Conservation (phyloP, 2,329 filamentous ascomycete genomes). For the Sporothrix brasiliensis region DNA sequence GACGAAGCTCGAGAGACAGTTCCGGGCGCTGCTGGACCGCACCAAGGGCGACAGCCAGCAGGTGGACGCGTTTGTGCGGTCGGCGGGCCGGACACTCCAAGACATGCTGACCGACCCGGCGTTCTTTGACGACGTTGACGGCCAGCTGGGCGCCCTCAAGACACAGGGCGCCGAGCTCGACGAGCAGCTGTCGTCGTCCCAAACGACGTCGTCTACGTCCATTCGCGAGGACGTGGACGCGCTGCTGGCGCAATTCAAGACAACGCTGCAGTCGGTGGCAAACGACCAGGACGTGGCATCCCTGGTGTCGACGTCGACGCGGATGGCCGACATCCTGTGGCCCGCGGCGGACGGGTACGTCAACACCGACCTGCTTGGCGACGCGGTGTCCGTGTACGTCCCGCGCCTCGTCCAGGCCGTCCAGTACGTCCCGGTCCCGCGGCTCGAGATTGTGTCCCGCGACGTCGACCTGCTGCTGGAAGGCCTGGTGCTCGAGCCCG, state of each 20-base stretch:
- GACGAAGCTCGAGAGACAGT: conserved; percentile 70
- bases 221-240: conserved; percentile 73
- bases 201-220: conserved; percentile 40
- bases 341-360: conserved; percentile 67
- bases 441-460: conserved; percentile 83
- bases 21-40: conserved; percentile 67
- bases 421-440: conserved; percentile 86
- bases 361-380: conserved; percentile 63
- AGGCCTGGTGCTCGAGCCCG: conserved; percentile 87
- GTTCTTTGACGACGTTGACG: conserved; percentile 76
- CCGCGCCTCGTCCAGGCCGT: conserved; percentile 75
- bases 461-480: conserved; percentile 84
- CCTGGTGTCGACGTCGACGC: conserved; percentile 66
- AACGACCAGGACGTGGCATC: conserved; percentile 73
- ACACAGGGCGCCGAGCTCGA: conserved; percentile 50
- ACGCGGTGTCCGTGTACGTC: conserved; percentile 77
- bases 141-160: conserved; percentile 56
- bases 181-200: not conserved
- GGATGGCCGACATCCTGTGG: conserved; percentile 70
- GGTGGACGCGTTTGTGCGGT: conserved; percentile 68
- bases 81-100: conserved; percentile 74
- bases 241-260: conserved; percentile 68
- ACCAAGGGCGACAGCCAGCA: conserved; percentile 69
- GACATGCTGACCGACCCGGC: conserved; percentile 81
- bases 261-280: conserved; percentile 68